These are phyloP conservation scores for Lipomyces japonicus DNA, from an alignment of 805 yeast species.

Conservation along the genomic window DNA sequence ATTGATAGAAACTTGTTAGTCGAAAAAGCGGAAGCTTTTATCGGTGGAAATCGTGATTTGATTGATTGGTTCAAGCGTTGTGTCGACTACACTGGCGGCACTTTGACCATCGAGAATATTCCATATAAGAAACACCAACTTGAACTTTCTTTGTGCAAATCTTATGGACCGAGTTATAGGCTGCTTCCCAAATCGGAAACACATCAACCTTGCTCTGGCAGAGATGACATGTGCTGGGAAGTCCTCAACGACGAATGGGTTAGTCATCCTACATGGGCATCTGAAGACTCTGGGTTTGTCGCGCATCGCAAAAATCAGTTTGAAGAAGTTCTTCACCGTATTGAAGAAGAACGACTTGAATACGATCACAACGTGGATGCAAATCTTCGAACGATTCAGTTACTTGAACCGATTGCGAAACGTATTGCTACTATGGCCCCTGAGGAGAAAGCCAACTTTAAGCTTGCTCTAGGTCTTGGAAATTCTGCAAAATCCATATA, in stretches of 20 bases:
- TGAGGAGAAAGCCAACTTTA: conserved; percentile 82
- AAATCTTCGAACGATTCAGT: conserved; percentile 89
- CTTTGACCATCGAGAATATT: conserved; percentile 83
- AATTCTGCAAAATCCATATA: conserved; percentile 88
- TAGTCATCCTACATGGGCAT: conserved; percentile 99
- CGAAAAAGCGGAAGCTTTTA: conserved; percentile 76
- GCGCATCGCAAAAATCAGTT: conserved; percentile 99
- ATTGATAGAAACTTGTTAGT: conserved; percentile 79
- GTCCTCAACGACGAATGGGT: conserved; percentile 98
- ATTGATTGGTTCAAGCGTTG: conserved; percentile 88
- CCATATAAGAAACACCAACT: conserved; percentile 83
- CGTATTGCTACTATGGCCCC: conserved; percentile 88
- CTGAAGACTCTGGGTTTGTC: conserved; percentile 97
- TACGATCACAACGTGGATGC: conserved; percentile 95
- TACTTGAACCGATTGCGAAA: conserved; percentile 89
- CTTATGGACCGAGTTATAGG: conserved; percentile 93
- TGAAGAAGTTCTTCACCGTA: conserved; percentile 90
- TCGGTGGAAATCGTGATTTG: conserved; percentile 76
- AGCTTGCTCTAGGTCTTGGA: conserved; percentile 88
- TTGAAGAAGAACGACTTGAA: conserved; percentile 97
- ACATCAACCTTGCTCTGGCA: conserved; percentile 94
- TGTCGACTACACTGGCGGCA: conserved; percentile 83
- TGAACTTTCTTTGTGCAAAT: conserved; percentile 84
- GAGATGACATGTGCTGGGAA: conserved; percentile 99
- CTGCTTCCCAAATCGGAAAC: conserved; percentile 90